Evolutionary conservation across 768 basidiomycete species (phyloP).

Genomic region (Podaxis rugospora): DNA sequence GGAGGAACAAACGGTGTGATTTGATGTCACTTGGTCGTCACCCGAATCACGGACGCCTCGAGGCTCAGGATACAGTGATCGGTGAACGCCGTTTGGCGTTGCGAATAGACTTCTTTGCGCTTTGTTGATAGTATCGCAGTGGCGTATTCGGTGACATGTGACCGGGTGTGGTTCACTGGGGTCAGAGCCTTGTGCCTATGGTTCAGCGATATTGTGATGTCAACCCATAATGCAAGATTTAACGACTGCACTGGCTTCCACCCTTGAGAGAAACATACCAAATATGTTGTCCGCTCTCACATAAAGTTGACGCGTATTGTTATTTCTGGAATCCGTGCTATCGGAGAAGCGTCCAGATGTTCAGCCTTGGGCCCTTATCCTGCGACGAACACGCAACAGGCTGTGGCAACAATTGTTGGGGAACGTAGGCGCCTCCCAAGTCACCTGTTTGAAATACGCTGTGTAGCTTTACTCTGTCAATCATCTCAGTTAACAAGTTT

Average conservation of each 20-base stretch:
- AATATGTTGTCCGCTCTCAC: too few relatives aligned
- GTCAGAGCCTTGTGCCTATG: not conserved
- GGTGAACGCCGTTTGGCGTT: not conserved
- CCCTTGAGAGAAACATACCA: not conserved
- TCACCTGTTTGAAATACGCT: not conserved
- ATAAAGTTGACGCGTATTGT: too few relatives aligned
- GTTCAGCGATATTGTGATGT: not conserved
- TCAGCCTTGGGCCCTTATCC: too few relatives aligned
- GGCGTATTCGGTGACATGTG: not conserved
- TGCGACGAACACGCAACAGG: too few relatives aligned
- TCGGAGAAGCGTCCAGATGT: too few relatives aligned
- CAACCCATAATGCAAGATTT: not conserved
- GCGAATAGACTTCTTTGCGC: not conserved
- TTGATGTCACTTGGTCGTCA: not conserved
- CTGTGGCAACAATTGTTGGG: too few relatives aligned
- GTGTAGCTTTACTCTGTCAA: not conserved
- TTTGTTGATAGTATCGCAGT: not conserved
- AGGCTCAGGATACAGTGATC: not conserved
- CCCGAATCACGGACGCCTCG: not conserved
- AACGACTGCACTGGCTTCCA: not conserved
- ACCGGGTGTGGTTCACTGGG: not conserved
- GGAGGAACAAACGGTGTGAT: not conserved
- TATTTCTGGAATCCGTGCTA: too few relatives aligned
- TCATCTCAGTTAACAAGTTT: not conserved
- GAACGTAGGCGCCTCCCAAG: too few relatives aligned